A percentile compares a stretch with the other conserved stretches of the same genome.
Conservation (phyloP, 805 yeast species). For the Spathaspora passalidarum region DNA sequence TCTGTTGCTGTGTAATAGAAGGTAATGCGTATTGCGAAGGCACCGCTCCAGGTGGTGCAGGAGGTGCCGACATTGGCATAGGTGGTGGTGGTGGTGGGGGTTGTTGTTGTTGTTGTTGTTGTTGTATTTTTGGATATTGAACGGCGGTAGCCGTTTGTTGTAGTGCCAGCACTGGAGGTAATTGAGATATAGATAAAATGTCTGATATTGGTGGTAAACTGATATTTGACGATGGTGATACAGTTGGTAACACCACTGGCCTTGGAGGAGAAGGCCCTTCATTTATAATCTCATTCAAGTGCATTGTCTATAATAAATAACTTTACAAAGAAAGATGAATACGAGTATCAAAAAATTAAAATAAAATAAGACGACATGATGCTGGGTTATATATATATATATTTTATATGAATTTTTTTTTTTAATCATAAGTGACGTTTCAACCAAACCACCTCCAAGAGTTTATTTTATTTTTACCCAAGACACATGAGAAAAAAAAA, state of each 20-base stretch:
- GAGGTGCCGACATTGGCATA: conserved; percentile 2
- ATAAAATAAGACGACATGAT: background rate
- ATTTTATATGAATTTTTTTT: no score
- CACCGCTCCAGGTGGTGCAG: conserved; percentile 5
- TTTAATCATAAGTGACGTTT: background rate
- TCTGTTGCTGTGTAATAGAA: conserved; percentile 3
- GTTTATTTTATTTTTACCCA: background rate
- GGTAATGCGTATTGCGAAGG: conserved; percentile 6
- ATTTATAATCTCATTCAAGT: background rate
- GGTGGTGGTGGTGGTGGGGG: background rate
- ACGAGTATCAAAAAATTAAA: background rate
- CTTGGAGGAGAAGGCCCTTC: background rate
- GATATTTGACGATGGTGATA: conserved; percentile 6
- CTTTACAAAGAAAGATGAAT: background rate
- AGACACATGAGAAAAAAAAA: background rate
- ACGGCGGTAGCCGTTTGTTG: conserved; percentile 4
- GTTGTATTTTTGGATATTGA: conserved; percentile 2
- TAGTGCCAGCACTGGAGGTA: conserved; percentile 7
- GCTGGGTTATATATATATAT: background rate
- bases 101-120: conserved; percentile 5
- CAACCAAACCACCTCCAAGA: background rate
- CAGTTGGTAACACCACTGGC: background rate
- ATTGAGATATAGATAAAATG: conserved; percentile 19
- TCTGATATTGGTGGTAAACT: conserved; percentile 44
- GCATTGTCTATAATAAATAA: conserved; percentile 1